phyloP scores from a whole-genome alignment of 345 rosid species.

The Carallia pectinifolia region DNA sequence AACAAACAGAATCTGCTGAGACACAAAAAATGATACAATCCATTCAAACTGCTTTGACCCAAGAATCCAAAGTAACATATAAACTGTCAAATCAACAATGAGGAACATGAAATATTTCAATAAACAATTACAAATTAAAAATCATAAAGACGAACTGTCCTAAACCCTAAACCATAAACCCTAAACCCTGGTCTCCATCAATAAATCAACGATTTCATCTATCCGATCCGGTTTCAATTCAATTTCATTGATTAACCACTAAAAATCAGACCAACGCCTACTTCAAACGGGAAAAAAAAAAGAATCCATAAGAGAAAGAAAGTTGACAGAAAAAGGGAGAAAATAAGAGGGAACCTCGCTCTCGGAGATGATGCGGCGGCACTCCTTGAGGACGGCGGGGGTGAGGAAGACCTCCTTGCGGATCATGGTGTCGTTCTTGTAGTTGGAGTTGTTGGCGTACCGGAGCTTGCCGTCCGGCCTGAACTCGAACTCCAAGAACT shows the following conservation, averaged over 20 bases:
- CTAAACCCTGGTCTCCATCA: too few relatives aligned
- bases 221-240: neutral
- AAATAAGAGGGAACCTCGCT: slow-evolving; percentile 57
- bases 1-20: neutral
- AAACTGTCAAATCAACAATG: too few relatives aligned
- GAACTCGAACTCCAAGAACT: slow-evolving; percentile 98
- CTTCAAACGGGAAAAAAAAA: neutral
- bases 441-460: slow-evolving; percentile 95
- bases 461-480: slow-evolving; percentile 94
- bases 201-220: neutral
- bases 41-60: too few relatives aligned
- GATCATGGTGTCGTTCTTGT: slow-evolving; percentile 98
- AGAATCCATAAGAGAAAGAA: slow-evolving; percentile 15
- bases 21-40: too few relatives aligned
- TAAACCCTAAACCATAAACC: too few relatives aligned
- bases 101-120: too few relatives aligned
- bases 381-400: slow-evolving; percentile 88
- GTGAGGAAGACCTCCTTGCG: slow-evolving; percentile 95
- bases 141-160: too few relatives aligned
- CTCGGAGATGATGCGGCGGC: slow-evolving; percentile 96
- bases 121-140: too few relatives aligned
- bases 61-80: too few relatives aligned
- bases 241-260: too few relatives aligned
- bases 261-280: neutral
- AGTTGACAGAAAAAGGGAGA: neutral